A percentile compares a stretch with the other conserved stretches of the same genome.
Evolutionary conservation across 2,329 filamentous ascomycete genomes (phyloP).

Genomic region (Calycina marina): DNA sequence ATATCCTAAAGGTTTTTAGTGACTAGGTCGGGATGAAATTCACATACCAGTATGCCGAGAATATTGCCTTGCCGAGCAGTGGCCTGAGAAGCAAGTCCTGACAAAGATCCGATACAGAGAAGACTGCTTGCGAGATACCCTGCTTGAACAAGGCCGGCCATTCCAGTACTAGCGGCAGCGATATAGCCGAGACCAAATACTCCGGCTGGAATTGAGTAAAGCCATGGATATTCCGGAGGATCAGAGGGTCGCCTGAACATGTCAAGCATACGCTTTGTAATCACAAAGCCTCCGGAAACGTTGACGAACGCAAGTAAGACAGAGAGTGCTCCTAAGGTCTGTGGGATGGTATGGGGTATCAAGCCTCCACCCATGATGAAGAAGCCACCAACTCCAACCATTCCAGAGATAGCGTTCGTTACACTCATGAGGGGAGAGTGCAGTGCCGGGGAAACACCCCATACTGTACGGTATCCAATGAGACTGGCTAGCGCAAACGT

Average conservation of each 20-base stretch:
- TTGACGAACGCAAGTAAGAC: conserved; percentile 81
- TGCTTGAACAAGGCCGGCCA: conserved; percentile 72
- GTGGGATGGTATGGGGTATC: conserved; percentile 63
- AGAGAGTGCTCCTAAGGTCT: conserved; percentile 62
- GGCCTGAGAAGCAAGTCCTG: conserved; percentile 64
- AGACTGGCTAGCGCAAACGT: conserved; percentile 73
- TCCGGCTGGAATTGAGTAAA: conserved; percentile 64
- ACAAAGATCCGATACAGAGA: conserved; percentile 73
- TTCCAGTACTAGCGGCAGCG: conserved; percentile 65
- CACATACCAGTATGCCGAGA: conserved; percentile 70
- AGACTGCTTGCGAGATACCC: conserved; percentile 77
- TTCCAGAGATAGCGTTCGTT: conserved; percentile 82
- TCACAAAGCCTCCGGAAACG: conserved; percentile 76
- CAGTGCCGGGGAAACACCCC: conserved; percentile 70
- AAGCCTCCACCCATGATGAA: conserved; percentile 81
- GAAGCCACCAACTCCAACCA: conserved; percentile 79
- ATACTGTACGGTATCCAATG: conserved; percentile 78
- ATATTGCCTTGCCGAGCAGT: conserved; percentile 78
- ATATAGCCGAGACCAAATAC: conserved; percentile 72
- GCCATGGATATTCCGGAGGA: conserved; percentile 75
- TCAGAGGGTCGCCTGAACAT: conserved; percentile 78
- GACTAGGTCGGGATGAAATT: no score
- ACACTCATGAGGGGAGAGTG: conserved; percentile 88
- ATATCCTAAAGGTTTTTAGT: no score
- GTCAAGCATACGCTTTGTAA: conserved; percentile 86